Base-by-base conservation (phyloP, 1,284 basidiomycete species). In the Puccinia triticina region DNA sequence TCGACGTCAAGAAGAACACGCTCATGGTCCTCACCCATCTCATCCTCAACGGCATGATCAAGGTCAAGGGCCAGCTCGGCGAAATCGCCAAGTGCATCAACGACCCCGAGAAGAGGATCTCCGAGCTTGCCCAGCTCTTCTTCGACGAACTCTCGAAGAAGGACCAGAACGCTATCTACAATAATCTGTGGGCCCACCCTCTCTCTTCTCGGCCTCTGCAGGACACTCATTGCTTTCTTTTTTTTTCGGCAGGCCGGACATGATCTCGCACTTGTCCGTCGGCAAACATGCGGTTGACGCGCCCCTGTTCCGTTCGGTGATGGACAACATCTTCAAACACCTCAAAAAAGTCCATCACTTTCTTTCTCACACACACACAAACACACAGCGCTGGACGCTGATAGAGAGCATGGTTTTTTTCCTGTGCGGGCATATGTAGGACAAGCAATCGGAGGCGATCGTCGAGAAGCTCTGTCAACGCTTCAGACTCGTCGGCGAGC, bases 1-100 rank as follows among this genome's bases (percentile, higher is more conserved):
- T 94, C 5, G 91, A 93, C 66, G 96, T 99, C 83, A 99, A 98
- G 91, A 98, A 99, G 90, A 98, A 98, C 88, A 98, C 96, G 64
- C 90, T 99, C 73, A 99, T 99, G 96, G 96, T 99, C 71, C 89
- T 99, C 83, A 98, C 96, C 3, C 96, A 99, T 88, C 88, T 99
- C 84, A 99, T 99, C 86, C 88, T 98, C 84, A 98, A 98, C 86
- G 96, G 96, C 0, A 98, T 98, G 96, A 94, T 98, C 89, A 99
- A 99, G 88, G 96, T 98, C 86, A 99, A 99, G 88, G 97, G 97
- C 0, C 96, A 99, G 87, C 89, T 98, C 3, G 96, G 97, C 48
- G 97, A 98, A 89, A 98, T 99, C 95, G 97, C 96, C 48, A 99
- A 99, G 88, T 99, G 96, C 86, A 88, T 99, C 29, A 95, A 98